Conservation (phyloP, 2,329 filamentous ascomycete genomes). For the Rutstroemia sp. region DNA sequence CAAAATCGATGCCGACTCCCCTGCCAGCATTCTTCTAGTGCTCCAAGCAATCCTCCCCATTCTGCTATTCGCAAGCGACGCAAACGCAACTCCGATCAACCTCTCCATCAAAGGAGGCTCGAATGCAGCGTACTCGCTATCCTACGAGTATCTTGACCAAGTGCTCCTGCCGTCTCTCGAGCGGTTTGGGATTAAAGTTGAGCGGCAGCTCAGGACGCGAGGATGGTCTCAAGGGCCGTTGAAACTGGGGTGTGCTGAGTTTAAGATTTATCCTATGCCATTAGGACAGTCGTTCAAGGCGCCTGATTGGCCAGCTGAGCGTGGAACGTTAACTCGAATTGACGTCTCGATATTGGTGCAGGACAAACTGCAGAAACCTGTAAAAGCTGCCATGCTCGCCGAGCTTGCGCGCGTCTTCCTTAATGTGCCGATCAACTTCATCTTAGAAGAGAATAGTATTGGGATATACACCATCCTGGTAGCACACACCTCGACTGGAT, state of each 20-base stretch:
- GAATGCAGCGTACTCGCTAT: constrained; percentile 48
- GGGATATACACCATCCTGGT: constrained; percentile 52
- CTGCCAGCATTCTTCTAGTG: constrained; percentile 49
- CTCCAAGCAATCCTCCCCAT: constrained; percentile 55
- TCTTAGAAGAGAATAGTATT: constrained; percentile 43
- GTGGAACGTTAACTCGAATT: constrained; percentile 36
- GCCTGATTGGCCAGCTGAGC: constrained; percentile 22
- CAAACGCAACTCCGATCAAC: constrained; percentile 36
- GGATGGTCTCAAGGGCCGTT: constrained; percentile 38
- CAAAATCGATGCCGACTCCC: constrained; percentile 42
- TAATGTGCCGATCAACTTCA: constrained; percentile 37
- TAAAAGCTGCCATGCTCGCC: constrained; percentile 35
- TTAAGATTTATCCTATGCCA: constrained; percentile 38
- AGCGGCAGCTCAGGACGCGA: constrained; percentile 37
- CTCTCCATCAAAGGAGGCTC: constrained; percentile 51
- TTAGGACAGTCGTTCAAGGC: constrained; percentile 34
- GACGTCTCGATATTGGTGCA: constrained; percentile 47
- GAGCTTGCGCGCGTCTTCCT: constrained; percentile 38
- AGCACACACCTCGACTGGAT: constrained; percentile 39
- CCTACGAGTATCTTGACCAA: constrained; percentile 57
- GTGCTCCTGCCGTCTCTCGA: constrained; percentile 49
- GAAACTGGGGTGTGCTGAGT: constrained; percentile 31
- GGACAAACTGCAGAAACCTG: constrained; percentile 32
- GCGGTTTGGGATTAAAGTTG: constrained; percentile 42
- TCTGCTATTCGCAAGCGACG: constrained; percentile 45